phyloP scores from a whole-genome alignment of 2,329 filamentous ascomycete species.

The Fusarium palustre region DNA sequence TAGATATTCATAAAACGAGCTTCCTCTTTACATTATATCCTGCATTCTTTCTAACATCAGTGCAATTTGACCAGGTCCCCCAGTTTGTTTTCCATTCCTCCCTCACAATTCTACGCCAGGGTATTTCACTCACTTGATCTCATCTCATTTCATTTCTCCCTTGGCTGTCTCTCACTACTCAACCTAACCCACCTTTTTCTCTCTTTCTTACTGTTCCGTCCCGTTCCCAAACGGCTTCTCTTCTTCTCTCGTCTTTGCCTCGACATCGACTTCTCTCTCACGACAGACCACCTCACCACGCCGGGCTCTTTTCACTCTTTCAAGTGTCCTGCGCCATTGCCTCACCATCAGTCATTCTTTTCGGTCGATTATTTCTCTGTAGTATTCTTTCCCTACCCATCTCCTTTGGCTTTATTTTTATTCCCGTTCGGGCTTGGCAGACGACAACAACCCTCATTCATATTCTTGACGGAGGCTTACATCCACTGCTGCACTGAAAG shows the following conservation, averaged over 20 bases:
- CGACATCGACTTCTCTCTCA: conserved; percentile 12
- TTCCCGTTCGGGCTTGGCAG: conserved; percentile 12
- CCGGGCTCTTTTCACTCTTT: conserved; percentile 40
- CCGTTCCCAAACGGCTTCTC: conserved; percentile 30
- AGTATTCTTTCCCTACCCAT: conserved; percentile 19
- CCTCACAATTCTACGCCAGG: conserved; percentile 5
- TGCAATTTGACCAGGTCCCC: conserved; percentile 38
- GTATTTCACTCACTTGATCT: conserved; percentile 4
- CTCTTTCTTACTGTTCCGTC: conserved; percentile 4
- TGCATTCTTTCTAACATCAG: conserved; percentile 37
- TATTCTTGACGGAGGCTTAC: conserved; percentile 40
- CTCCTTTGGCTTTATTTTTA: conserved; percentile 15
- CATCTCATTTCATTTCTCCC: conserved; percentile 39
- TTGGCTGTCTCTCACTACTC: conserved; percentile 25
- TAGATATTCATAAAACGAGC: background rate
- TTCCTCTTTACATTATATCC: conserved; percentile 18
- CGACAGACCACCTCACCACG: conserved; percentile 23
- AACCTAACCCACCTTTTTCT: conserved; percentile 28
- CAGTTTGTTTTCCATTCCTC: conserved; percentile 22
- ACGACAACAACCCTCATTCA: conserved; percentile 31
- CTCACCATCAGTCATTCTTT: conserved; percentile 32
- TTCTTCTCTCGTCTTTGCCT: conserved; percentile 31
- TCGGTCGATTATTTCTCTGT: conserved; percentile 10
- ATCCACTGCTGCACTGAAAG: conserved; percentile 37
- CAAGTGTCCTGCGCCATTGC: conserved; percentile 25